Evolutionary conservation across 495 filamentous ascomycete species (phyloP).

Genomic region (Penicillium paradoxum): DNA sequence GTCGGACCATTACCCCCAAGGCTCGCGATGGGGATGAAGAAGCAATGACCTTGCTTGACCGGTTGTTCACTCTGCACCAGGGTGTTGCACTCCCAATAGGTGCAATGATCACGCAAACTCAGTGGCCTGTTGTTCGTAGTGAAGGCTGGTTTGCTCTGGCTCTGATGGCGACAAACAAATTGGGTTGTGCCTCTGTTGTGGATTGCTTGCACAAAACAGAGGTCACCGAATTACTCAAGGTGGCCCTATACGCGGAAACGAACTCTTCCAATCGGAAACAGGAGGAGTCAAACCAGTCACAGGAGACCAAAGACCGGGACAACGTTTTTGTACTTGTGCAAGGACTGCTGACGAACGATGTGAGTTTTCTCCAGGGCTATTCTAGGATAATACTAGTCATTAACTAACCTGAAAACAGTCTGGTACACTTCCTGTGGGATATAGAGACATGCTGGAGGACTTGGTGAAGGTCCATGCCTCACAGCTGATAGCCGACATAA

Average conservation of each 20-base stretch:
- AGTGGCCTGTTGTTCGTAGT: constrained; percentile 64
- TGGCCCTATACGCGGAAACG: constrained; percentile 40
- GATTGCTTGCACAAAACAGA: constrained; percentile 46
- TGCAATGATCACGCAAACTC: constrained; percentile 59
- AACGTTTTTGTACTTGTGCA: constrained; percentile 60
- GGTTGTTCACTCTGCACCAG: constrained; percentile 49
- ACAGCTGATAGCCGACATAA: constrained; percentile 11
- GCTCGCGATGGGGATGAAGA: constrained; percentile 24
- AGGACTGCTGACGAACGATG: constrained; percentile 51
- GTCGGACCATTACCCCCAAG: constrained; percentile 51
- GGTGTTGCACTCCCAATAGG: constrained; percentile 51
- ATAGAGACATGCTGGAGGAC: constrained; percentile 25
- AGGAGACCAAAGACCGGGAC: constrained; percentile 50
- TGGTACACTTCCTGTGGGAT: constrained; percentile 23
- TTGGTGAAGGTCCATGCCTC: constrained; percentile 25
- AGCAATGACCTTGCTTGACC: constrained; percentile 29
- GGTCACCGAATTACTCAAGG: constrained; percentile 43
- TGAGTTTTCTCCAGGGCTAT: constrained; percentile 25
- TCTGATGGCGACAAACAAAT: constrained; percentile 53
- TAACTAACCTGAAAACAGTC: constrained; percentile 23
- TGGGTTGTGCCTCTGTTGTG: constrained; percentile 49
- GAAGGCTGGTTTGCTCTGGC: constrained; percentile 74
- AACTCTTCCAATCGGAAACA: constrained; percentile 7
- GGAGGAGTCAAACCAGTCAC: constrained; percentile 20
- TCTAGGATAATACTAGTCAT: neutral